phyloP scores from a whole-genome alignment of 2,329 filamentous ascomycete species.

The Allantophomopsis lycopodina region DNA sequence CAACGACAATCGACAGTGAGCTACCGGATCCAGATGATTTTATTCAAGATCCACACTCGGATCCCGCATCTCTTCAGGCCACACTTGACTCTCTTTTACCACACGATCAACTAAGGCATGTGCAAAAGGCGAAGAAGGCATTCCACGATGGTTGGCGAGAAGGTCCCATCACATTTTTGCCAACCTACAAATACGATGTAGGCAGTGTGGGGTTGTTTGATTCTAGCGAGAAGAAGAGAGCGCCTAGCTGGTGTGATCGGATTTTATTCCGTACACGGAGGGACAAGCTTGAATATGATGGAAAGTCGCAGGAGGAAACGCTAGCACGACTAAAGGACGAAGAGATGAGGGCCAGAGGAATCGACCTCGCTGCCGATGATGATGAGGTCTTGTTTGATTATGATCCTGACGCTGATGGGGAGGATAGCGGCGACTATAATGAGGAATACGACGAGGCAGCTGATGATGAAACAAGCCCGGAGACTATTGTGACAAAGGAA shows the following conservation, averaged over 20 bases:
- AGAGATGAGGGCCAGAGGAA: slow-evolving; percentile 70
- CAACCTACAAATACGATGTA: slow-evolving; percentile 95
- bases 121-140: slow-evolving; percentile 62
- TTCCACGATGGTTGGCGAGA: slow-evolving; percentile 92
- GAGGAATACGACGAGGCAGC: slow-evolving; percentile 37
- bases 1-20: slow-evolving; percentile 16
- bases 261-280: slow-evolving; percentile 72
- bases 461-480: slow-evolving; percentile 24
- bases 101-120: slow-evolving; percentile 72
- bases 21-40: slow-evolving; percentile 55
- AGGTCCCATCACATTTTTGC: slow-evolving; percentile 75
- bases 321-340: slow-evolving; percentile 61
- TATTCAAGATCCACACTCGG: slow-evolving; percentile 51
- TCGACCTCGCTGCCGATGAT: slow-evolving; percentile 61
- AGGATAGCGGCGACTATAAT: slow-evolving; percentile 28
- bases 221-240: slow-evolving; percentile 84
- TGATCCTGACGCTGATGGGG: slow-evolving; percentile 65
- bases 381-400: slow-evolving; percentile 84
- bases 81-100: slow-evolving; percentile 77
- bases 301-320: slow-evolving; percentile 46
- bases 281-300: slow-evolving; percentile 54
- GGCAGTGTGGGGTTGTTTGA: slow-evolving; percentile 90
- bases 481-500: slow-evolving; percentile 40
- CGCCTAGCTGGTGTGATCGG: slow-evolving; percentile 94
- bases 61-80: slow-evolving; percentile 77